These are phyloP conservation scores for Neocallimastix lanati DNA, from an alignment of 192 early-diverging fungal species.

Conservation along the genomic window DNA sequence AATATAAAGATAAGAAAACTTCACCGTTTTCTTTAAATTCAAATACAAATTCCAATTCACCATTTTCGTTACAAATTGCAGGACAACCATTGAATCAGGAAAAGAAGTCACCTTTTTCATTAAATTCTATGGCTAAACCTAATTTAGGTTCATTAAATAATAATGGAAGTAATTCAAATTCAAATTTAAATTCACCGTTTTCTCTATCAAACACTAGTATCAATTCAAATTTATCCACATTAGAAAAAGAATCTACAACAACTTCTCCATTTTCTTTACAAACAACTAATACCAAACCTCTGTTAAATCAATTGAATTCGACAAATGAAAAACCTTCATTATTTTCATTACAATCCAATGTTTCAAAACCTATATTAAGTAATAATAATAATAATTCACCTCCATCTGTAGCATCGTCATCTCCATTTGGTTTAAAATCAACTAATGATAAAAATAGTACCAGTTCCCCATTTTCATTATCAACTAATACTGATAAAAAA, in stretches of 20 bases:
- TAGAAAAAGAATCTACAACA: background rate
- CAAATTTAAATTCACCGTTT: background rate
- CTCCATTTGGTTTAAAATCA: background rate
- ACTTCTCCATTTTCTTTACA: background rate
- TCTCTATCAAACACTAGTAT: background rate
- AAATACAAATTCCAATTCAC: background rate
- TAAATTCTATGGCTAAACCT: background rate
- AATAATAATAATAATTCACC: background rate
- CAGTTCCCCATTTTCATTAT: background rate
- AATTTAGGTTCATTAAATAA: background rate
- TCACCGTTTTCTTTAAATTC: background rate
- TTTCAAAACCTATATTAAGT: background rate
- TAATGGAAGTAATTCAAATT: background rate
- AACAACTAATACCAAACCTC: background rate
- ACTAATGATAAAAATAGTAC: background rate
- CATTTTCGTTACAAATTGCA: background rate
- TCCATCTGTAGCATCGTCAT: background rate
- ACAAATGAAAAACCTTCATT: background rate
- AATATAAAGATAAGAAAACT: background rate
- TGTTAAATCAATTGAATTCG: background rate
- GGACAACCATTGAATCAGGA: background rate
- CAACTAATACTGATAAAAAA: background rate
- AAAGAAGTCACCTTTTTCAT: background rate
- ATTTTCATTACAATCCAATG: background rate
- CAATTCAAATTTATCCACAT: too few relatives aligned